These are phyloP conservation scores for Protoeuglena noctilucae DNA, from an alignment of 139 green algal species.

Conservation along the genomic window DNA sequence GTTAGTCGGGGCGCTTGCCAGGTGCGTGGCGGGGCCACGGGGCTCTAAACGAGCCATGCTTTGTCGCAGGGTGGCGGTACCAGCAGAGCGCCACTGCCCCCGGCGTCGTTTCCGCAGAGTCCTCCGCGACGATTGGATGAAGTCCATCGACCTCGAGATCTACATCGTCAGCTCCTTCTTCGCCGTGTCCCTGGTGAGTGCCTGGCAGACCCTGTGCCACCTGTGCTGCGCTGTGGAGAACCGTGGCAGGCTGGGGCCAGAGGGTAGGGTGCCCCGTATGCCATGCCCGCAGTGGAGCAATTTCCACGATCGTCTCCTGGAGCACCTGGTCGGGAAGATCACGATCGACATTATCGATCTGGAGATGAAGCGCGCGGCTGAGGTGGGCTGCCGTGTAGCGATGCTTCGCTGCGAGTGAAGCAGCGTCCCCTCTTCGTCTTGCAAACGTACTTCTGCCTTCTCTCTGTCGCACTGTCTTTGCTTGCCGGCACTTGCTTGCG, in stretches of 20 bases:
- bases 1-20: conserved; percentile 26
- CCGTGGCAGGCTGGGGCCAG: no score
- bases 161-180: conserved; percentile 60
- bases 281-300: no score
- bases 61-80: neutral
- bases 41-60: neutral
- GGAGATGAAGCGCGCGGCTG: conserved; percentile 34
- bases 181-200: conserved; percentile 50
- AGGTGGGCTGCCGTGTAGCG: no score
- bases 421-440: no score
- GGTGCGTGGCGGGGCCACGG: neutral
- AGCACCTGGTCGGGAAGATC: conserved; percentile 54
- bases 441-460: no score
- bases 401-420: no score
- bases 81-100: neutral
- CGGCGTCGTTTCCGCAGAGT: conserved; percentile 5
- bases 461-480: no score
- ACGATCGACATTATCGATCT: conserved; percentile 64
- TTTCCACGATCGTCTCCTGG: conserved; percentile 48
- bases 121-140: conserved; percentile 60
- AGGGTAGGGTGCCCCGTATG: no score
- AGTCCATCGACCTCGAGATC: conserved; percentile 52
- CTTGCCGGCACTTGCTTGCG: no score
- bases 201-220: no score
- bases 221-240: no score